Evolutionary conservation across 441 rosid species (phyloP).

Genomic region (Corymbia citriodora): DNA sequence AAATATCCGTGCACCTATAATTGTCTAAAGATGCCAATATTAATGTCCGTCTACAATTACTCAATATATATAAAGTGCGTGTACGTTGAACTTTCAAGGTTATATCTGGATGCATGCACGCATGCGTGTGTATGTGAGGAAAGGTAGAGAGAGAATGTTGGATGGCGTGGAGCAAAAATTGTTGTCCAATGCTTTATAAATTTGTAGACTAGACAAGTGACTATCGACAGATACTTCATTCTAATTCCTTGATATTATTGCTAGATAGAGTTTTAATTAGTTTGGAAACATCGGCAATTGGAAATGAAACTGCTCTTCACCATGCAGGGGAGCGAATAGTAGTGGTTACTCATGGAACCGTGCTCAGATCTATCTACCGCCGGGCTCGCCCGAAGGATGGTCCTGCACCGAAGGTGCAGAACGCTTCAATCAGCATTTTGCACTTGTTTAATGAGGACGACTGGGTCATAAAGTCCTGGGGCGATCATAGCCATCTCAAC

Average conservation of each 20-base stretch:
- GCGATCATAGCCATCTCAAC: slow-evolving; percentile 59
- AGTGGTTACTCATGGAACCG: not conserved
- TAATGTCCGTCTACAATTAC: not conserved
- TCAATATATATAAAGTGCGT: not conserved
- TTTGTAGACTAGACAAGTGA: not conserved
- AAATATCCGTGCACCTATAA: not conserved
- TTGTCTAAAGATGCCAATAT: not conserved
- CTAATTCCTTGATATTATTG: not conserved
- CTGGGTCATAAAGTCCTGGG: slow-evolving; percentile 54
- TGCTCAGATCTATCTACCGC: slow-evolving; percentile 2
- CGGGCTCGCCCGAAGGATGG: slow-evolving; percentile 49
- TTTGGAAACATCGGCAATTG: not conserved
- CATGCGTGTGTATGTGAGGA: not conserved
- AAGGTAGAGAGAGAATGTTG: not conserved
- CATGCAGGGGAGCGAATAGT: slow-evolving; percentile 47
- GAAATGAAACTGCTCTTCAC: not conserved
- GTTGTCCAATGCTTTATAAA: not conserved
- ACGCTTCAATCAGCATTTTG: slow-evolving; percentile 56
- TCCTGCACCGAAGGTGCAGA: slow-evolving; percentile 40
- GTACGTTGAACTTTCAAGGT: not conserved
- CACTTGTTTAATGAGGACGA: slow-evolving; percentile 35
- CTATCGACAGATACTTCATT: not conserved
- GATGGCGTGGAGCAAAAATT: not conserved
- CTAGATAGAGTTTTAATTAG: not conserved
- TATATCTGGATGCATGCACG: not conserved